Conservation (phyloP, 2,329 filamentous ascomycete species). For the Zasmidium cellare region DNA sequence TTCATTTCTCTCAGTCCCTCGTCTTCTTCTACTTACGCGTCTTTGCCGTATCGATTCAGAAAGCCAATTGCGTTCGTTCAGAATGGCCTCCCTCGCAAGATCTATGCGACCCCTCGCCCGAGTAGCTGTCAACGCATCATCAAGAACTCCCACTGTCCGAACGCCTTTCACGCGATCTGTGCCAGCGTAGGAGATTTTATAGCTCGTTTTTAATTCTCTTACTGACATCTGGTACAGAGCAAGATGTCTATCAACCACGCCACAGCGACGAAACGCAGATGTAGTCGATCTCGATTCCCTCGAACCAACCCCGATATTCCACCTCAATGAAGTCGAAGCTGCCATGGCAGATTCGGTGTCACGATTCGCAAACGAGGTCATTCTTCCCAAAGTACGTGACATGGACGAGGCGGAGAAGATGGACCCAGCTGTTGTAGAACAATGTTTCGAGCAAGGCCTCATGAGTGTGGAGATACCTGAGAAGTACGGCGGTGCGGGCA, state of each 20-base stretch:
- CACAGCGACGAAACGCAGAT: slow-evolving; percentile 36
- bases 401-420: slow-evolving; percentile 98
- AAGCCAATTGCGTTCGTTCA: background rate
- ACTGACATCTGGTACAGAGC: slow-evolving; percentile 12
- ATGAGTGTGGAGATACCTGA: slow-evolving; percentile 98
- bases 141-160: slow-evolving; percentile 20
- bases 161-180: slow-evolving; percentile 17
- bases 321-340: slow-evolving; percentile 84
- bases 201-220: background rate
- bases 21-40: background rate
- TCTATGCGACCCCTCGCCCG: slow-evolving; percentile 36
- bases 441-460: slow-evolving; percentile 93
- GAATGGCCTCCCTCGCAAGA: slow-evolving; percentile 34
- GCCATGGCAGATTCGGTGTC: slow-evolving; percentile 88
- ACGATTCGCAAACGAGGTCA: slow-evolving; percentile 86
- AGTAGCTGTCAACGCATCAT: slow-evolving; percentile 26
- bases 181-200: slow-evolving; percentile 12
- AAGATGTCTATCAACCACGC: slow-evolving; percentile 46
- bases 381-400: slow-evolving; percentile 87
- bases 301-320: slow-evolving; percentile 87
- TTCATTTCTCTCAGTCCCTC: background rate
- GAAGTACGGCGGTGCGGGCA: slow-evolving; percentile 92
- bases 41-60: background rate
- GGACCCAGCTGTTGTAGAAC: slow-evolving; percentile 84
- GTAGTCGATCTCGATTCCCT: slow-evolving; percentile 67